Percentiles rank a stretch among this genome's conserved stretches.
Conservation (phyloP, 225 moss, liverwort and hornwort genomes). For the Neckera pumila region DNA sequence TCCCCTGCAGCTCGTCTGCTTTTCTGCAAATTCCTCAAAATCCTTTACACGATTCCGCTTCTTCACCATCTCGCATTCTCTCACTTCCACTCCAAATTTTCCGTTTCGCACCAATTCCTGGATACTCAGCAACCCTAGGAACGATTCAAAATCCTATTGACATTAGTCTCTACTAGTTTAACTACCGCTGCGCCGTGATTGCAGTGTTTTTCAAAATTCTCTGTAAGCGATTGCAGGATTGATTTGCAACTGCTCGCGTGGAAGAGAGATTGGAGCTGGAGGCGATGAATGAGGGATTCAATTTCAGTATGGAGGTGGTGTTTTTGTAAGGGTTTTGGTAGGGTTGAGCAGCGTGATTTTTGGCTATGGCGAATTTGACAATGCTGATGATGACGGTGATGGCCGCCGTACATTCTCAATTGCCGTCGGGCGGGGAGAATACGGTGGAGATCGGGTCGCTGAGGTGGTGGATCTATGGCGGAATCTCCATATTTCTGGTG, state of each 20-base stretch:
- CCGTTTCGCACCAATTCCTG: neutral
- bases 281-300: neutral
- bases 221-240: neutral
- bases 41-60: neutral
- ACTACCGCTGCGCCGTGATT: neutral
- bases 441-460: conserved; percentile 19
- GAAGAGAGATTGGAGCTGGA: neutral
- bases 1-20: neutral
- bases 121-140: neutral
- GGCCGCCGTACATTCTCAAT: conserved; percentile 16
- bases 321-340: neutral
- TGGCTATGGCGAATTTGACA: conserved; percentile 12
- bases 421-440: neutral
- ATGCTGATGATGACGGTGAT: conserved; percentile 18
- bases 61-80: neutral
- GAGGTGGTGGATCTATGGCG: conserved; percentile 56
- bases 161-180: neutral
- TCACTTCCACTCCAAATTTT: neutral
- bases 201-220: neutral
- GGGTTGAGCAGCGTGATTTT: neutral
- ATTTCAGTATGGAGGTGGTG: neutral
- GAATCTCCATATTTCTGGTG: conserved; percentile 54
- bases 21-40: neutral
- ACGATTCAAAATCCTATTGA: neutral
- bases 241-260: neutral